These are phyloP conservation scores for Leishmania tropica DNA, from an alignment of 208 protist species.

Conservation along the genomic window DNA sequence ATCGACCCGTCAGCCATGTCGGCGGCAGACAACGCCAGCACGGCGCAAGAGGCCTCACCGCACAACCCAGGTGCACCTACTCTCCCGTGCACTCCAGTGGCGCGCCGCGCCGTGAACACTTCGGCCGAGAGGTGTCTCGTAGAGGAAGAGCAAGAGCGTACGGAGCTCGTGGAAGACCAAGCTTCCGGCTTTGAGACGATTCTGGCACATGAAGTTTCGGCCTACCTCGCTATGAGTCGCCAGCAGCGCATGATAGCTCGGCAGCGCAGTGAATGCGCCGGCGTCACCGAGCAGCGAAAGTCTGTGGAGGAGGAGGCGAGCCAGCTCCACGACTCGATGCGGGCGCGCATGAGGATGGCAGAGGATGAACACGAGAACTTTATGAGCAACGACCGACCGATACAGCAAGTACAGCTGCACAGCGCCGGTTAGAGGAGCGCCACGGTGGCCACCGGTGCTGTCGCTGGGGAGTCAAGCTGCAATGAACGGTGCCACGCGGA, in stretches of 20 bases:
- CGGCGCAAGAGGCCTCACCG: neutral
- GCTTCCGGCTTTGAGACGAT: constrained; percentile 13
- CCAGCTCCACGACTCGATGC: constrained; percentile 19
- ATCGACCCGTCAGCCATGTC: neutral
- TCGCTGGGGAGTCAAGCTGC: neutral
- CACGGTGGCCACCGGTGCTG: neutral
- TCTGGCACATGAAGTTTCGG: constrained; percentile 27
- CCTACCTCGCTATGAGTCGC: constrained; percentile 17
- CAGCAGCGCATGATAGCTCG: constrained; percentile 4
- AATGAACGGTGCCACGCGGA: no score
- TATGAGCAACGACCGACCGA: neutral
- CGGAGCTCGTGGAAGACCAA: constrained; percentile 16
- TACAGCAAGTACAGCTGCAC: neutral
- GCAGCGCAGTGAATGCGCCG: constrained; percentile 14
- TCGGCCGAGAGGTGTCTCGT: neutral
- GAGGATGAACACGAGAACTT: constrained; percentile 17
- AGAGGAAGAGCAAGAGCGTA: constrained; percentile 36
- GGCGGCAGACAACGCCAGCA: neutral
- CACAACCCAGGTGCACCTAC: neutral
- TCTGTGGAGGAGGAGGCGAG: constrained; percentile 9
- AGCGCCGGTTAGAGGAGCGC: neutral
- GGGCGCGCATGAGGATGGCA: constrained; percentile 4
- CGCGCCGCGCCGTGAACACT: neutral
- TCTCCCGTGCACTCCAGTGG: constrained; percentile 2
- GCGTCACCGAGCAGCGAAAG: constrained; percentile 7